phyloP scores from a whole-genome alignment of 176 grass and related monocot species.

The Avena insularis region DNA sequence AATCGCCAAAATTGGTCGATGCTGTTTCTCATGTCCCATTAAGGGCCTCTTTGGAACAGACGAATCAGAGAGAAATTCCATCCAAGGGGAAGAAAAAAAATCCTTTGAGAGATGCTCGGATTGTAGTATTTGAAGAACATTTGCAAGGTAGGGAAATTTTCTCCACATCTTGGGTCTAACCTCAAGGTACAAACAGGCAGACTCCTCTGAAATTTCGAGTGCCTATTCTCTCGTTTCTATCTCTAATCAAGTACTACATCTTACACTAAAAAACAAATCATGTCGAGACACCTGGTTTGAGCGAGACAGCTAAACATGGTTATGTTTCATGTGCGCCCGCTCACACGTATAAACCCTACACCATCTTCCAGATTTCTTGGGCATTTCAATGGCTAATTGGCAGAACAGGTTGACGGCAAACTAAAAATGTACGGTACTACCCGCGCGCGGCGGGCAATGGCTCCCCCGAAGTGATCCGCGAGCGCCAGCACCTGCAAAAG shows the following conservation, averaged over 20 bases:
- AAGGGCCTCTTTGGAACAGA: neutral
- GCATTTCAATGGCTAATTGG: neutral
- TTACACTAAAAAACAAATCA: neutral
- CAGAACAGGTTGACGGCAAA: neutral
- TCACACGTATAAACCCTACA: neutral
- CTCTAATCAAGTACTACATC: neutral
- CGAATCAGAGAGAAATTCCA: neutral
- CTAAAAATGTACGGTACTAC: neutral
- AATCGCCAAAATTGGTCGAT: neutral
- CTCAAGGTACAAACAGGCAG: neutral
- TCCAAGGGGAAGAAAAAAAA: neutral
- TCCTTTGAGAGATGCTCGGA: neutral
- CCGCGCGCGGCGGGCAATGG: slow-evolving; percentile 42
- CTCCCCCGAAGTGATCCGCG: slow-evolving; percentile 44
- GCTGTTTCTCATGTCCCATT: neutral
- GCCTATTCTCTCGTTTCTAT: neutral
- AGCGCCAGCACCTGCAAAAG: slow-evolving; percentile 44
- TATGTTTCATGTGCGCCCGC: neutral
- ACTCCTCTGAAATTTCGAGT: neutral
- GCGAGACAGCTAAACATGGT: neutral
- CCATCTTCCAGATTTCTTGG: neutral
- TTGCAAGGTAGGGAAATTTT: neutral
- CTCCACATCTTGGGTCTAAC: neutral
- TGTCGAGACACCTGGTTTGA: neutral
- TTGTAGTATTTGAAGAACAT: neutral